A percentile compares a stretch with the other conserved stretches of the same genome.
phyloP scores from a whole-genome alignment of 1,284 basidiomycete genomes.

The Ceratobasidium papillatum region DNA sequence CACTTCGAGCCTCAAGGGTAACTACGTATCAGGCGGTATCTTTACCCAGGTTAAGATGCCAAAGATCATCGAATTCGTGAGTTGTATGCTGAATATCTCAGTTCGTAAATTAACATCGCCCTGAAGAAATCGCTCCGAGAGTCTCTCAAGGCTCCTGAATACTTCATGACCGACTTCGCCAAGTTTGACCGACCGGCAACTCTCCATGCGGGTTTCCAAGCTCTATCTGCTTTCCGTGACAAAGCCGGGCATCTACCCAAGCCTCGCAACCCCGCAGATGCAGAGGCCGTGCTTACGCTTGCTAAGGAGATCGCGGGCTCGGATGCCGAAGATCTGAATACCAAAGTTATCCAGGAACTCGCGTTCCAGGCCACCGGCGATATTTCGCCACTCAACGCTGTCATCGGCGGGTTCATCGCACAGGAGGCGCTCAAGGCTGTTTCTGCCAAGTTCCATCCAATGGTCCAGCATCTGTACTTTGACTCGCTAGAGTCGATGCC shows the following conservation, averaged over 20 bases:
- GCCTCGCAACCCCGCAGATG: slow-evolving; percentile 87
- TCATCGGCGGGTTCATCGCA: slow-evolving; percentile 96
- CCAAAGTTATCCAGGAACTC: slow-evolving; percentile 80
- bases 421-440: slow-evolving; percentile 98
- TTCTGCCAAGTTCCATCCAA: slow-evolving; percentile 98
- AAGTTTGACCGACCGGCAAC: slow-evolving; percentile 95
- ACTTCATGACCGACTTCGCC: slow-evolving; percentile 96
- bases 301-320: slow-evolving; percentile 78
- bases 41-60: slow-evolving; percentile 99
- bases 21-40: slow-evolving; percentile 90
- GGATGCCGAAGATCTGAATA: slow-evolving; percentile 75
- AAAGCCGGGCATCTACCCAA: slow-evolving; percentile 78
- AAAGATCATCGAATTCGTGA: slow-evolving; percentile 90
- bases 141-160: slow-evolving; percentile 83
- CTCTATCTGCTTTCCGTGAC: slow-evolving; percentile 82
- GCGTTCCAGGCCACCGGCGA: slow-evolving; percentile 95
- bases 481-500: slow-evolving; percentile 97
- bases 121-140: slow-evolving; percentile 91
- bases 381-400: slow-evolving; percentile 89
- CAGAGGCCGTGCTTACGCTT: slow-evolving; percentile 71
- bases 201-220: slow-evolving; percentile 95
- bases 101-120: not conserved
- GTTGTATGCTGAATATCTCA: slow-evolving; percentile 50
- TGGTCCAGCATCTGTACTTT: slow-evolving; percentile 95
- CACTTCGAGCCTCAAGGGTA: slow-evolving; percentile 72